A percentile compares a stretch with the other conserved stretches of the same genome.
phyloP scores from a whole-genome alignment of 2,329 filamentous ascomycete species.

The Didymella pinodella region DNA sequence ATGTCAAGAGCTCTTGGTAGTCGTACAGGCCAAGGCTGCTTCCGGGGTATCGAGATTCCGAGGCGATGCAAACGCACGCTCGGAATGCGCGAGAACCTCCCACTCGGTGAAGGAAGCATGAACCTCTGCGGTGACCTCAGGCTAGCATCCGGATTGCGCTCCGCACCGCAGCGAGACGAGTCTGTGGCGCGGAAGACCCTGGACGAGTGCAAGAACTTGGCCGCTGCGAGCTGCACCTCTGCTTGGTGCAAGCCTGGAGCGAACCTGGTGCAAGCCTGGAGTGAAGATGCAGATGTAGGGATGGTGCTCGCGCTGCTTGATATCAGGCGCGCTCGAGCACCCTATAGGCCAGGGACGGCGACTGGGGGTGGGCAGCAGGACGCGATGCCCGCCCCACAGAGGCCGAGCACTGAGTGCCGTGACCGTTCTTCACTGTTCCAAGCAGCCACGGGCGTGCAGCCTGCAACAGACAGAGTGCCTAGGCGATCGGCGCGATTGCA shows the following conservation, averaged over 20 bases:
- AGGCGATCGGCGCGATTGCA: conserved; percentile 31
- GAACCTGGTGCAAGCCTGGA: neutral
- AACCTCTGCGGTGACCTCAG: conserved; percentile 3
- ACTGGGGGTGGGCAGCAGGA: conserved; percentile 7
- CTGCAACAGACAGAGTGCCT: conserved; percentile 5
- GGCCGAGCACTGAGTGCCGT: neutral
- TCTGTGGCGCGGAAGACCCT: conserved; percentile 11
- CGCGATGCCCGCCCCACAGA: neutral
- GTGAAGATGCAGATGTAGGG: conserved; percentile 14
- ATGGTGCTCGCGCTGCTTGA: conserved; percentile 17
- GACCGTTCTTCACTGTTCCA: conserved; percentile 12
- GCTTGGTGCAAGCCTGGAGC: neutral
- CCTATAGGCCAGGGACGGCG: conserved; percentile 15
- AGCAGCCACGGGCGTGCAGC: conserved; percentile 14
- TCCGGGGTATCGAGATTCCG: conserved; percentile 30
- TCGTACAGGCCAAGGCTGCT: conserved; percentile 23
- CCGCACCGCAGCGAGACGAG: conserved; percentile 12
- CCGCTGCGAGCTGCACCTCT: conserved; percentile 8
- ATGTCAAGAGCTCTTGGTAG: conserved; percentile 11
- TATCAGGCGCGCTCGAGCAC: conserved; percentile 17
- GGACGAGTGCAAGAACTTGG: conserved; percentile 9
- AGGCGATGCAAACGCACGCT: conserved; percentile 24
- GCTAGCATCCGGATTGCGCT: conserved; percentile 10
- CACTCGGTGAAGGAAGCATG: conserved; percentile 3
- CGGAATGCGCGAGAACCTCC: conserved; percentile 16